phyloP scores from a whole-genome alignment of 2,329 filamentous ascomycete genomes.

The Aspergillus fumigatiaffinis region DNA sequence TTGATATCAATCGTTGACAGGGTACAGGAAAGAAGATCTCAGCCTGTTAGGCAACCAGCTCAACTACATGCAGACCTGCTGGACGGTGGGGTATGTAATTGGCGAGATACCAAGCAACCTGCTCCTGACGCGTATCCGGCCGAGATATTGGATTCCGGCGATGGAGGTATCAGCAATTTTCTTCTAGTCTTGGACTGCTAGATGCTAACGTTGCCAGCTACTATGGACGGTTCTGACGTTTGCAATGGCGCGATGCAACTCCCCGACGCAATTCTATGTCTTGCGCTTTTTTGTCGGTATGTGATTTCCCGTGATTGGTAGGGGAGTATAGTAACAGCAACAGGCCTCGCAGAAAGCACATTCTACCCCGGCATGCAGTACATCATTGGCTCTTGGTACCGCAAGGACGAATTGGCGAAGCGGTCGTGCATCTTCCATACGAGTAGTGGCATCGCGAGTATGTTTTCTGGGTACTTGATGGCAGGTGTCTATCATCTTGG shows the following conservation, averaged over 20 bases:
- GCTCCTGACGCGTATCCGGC: conserved; percentile 47
- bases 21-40: conserved; percentile 49
- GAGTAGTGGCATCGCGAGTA: conserved; percentile 41
- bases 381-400: conserved; percentile 51
- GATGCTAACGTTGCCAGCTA: conserved; percentile 23
- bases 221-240: conserved; percentile 50
- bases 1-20: not conserved
- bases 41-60: conserved; percentile 52
- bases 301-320: not conserved
- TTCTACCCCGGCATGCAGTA: conserved; percentile 54
- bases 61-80: conserved; percentile 54
- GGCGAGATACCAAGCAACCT: conserved; percentile 51
- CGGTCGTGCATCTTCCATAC: conserved; percentile 52
- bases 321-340: not conserved
- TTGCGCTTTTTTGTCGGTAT: conserved; percentile 49
- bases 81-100: conserved; percentile 59
- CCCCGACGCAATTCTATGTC: conserved; percentile 43
- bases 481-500: conserved; percentile 50
- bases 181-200: not conserved
- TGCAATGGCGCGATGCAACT: conserved; percentile 38
- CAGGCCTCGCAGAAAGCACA: conserved; percentile 46
- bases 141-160: conserved; percentile 47
- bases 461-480: conserved; percentile 53
- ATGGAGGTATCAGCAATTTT: conserved; percentile 35
- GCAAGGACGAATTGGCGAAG: conserved; percentile 49